Conservation (phyloP, 257 asterid species). For the Oldenlandia corymbosa region DNA sequence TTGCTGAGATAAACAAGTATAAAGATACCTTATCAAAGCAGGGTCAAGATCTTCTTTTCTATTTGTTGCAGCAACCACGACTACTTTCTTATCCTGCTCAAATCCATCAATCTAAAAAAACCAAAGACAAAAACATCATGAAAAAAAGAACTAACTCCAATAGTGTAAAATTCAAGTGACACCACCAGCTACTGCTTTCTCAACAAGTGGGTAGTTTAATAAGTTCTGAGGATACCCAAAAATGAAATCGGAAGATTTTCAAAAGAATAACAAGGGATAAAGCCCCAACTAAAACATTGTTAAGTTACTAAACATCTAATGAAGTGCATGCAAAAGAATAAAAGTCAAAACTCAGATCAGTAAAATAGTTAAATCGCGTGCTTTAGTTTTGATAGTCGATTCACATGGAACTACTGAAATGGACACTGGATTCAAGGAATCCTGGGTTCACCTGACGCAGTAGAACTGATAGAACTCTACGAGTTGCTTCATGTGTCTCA, state of each 20-base stretch:
- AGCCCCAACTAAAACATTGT: not conserved
- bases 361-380: not conserved
- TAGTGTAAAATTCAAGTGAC: not conserved
- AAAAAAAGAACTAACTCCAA: conserved; percentile 1
- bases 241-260: not conserved
- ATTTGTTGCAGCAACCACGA: conserved; percentile 93
- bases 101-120: conserved; percentile 78
- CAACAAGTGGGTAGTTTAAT: not conserved
- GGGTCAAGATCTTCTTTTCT: conserved; percentile 97
- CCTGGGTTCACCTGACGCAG: conserved; percentile 65
- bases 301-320: not conserved
- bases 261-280: no score
- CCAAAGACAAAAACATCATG: conserved; percentile 12
- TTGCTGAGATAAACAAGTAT: conserved; percentile 10
- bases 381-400: not conserved
- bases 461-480: conserved; percentile 79
- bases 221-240: not conserved
- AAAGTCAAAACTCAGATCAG: not conserved
- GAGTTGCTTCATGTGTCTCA: conserved; percentile 94
- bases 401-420: not conserved
- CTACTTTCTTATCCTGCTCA: conserved; percentile 92
- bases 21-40: conserved; percentile 72
- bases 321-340: not conserved
- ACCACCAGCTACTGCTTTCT: not conserved
- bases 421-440: not conserved